Evolutionary conservation across 345 rosid species (phyloP), one percentile per base, ranked within the genome.

Genomic region (Raphanus raphanistrum): DNA sequence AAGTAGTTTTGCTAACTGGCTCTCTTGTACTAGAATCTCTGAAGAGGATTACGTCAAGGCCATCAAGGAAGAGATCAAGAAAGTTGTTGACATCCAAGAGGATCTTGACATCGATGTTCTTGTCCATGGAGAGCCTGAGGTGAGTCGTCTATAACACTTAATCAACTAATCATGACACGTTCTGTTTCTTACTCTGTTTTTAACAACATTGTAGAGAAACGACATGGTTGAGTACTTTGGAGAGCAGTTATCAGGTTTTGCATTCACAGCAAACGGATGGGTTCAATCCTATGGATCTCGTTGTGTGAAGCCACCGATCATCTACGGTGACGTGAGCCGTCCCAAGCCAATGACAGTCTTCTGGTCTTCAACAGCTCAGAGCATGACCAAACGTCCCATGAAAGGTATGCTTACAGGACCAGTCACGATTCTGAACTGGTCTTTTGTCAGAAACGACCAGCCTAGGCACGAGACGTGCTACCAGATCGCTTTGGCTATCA

Each of bases 341-440:
- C 98, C 98, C 55, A 90, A 92, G 66, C 87, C 98, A 67, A 94
- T 94, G 98, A 92, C 98, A 1, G 98, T 94, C 63, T 92, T 89
- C 91, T 94, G 98, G 98, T 94, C 98, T 8, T 88, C 98, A 52
- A 68, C 79, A 8, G 98, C 98, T 33, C 98, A 94, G 81, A 92
- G 98, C 89, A 87, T 94, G 97, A 90, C 98, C 62, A 48, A 87
- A 55, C 92, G 98, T 83, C 98, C 98, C 36, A 94, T 94, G 98
- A 94, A 94, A 86, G 98, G 98, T 62, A 94, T 94, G 98, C 98
- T 94, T 84, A 94, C 98, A n/a, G 98, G 98, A 50, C 98, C 98
- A 15, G 98, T 94, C 78, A 94, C 98, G 75, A 94, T 92, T 75
- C 91, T 94, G 70, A 92, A 94, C 90, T 94, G 98, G 98, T 94